Base-by-base conservation (phyloP, 805 yeast species). In the Peterozyma xylosa region DNA sequence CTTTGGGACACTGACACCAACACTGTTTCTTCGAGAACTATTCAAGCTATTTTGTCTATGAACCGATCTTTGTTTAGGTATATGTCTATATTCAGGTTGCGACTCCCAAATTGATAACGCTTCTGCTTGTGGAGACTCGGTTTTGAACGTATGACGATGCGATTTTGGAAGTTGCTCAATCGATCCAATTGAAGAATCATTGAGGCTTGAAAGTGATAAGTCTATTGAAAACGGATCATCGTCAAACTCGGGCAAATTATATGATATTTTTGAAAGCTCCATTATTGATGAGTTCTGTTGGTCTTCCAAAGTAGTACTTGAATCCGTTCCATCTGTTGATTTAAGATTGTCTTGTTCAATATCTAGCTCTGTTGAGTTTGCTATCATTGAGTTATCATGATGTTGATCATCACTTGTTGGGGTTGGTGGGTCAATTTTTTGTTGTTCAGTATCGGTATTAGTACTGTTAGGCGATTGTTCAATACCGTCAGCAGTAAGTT, bases 301-400 rank as follows among this genome's bases (percentile, higher is more conserved):
- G 30, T 41, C 33, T 10, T 45, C 43, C 4, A 51, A 41, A 15
- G 45, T 33, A 9, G 46, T 33, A 10, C 48, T 47, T 11, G 43
- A 42, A 11, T 51, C 52, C 6, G 36, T 30, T 14, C 14, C 35
- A 15, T 10, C 33, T 14, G 11, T 7, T n/a, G 29, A 17, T 16
- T 14, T 38, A 7, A 11, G 6, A 34, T 7, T 48, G 35, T 63
- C 64, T 33, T 53, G 62, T 3, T 60, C 65, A 11, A 66, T 66
- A 5, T 62, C 62, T 16, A 68, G 55, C 45, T 66, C 67, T 2
- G 74, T 67, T 0, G 74, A 70, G 52, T 70, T 70, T 2, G 73
- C 74, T 35, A 70, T 58, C 5, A 61, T 58, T 21, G 27, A 21
- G 27, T 17, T 14, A 16, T 35, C 21, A 16, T 6, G 16, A 35